phyloP scores from a whole-genome alignment of 2,329 filamentous ascomycete genomes.

The Fusarium floridanum region DNA sequence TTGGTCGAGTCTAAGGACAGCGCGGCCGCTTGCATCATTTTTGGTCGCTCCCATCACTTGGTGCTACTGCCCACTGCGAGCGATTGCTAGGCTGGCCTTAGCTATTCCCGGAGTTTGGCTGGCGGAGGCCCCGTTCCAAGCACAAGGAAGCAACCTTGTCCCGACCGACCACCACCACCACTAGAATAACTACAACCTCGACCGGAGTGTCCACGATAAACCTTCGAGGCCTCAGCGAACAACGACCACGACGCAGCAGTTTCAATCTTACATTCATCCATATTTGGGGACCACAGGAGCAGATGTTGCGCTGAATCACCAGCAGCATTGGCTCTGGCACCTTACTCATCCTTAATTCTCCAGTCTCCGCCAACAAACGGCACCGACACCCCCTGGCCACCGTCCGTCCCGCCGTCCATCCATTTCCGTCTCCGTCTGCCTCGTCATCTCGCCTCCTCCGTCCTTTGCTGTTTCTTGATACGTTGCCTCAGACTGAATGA shows the following conservation, averaged over 20 bases:
- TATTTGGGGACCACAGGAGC: background rate
- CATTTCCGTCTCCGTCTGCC: slow-evolving; percentile 22
- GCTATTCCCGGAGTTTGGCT: slow-evolving; percentile 26
- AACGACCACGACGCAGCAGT: slow-evolving; percentile 18
- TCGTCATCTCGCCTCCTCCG: slow-evolving; percentile 34
- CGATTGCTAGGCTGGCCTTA: slow-evolving; percentile 16
- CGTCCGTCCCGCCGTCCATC: slow-evolving; percentile 26
- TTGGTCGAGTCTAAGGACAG: slow-evolving; percentile 25
- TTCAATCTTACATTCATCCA: slow-evolving; percentile 7
- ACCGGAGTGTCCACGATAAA: slow-evolving; percentile 26
- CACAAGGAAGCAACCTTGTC: slow-evolving; percentile 30
- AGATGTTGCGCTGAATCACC: slow-evolving; percentile 3
- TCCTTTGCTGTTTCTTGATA: slow-evolving; percentile 26
- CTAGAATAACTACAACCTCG: slow-evolving; percentile 26
- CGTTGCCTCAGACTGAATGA: slow-evolving; percentile 35
- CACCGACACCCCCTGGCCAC: slow-evolving; percentile 14
- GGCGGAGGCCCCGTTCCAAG: slow-evolving; percentile 15
- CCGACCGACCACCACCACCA: slow-evolving; percentile 12
- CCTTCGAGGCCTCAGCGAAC: slow-evolving; percentile 1
- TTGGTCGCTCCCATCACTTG: background rate
- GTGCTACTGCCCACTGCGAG: slow-evolving; percentile 6
- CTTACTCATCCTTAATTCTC: slow-evolving; percentile 31
- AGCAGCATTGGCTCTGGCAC: slow-evolving; percentile 20
- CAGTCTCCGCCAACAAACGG: slow-evolving; percentile 27
- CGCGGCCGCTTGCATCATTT: slow-evolving; percentile 36